phyloP scores from a whole-genome alignment of 331 rosid genomes.

The Quercus lobata region DNA sequence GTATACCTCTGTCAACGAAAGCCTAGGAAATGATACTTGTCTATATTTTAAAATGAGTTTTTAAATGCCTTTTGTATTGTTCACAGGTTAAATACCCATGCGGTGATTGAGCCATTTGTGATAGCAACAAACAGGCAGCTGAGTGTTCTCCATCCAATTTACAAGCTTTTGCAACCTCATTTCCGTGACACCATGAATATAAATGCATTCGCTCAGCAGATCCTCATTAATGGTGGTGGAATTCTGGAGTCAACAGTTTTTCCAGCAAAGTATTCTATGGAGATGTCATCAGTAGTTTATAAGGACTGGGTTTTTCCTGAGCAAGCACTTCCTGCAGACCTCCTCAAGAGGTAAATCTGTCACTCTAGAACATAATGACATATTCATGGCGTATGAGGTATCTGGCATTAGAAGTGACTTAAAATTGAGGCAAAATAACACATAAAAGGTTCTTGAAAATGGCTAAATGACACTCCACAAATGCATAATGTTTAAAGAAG shows the following conservation, averaged over 20 bases:
- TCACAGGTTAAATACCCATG: slow-evolving; percentile 74
- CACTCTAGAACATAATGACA: not conserved
- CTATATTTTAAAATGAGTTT: not conserved
- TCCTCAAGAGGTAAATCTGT: slow-evolving; percentile 59
- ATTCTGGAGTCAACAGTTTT: slow-evolving; percentile 59
- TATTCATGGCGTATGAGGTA: not conserved
- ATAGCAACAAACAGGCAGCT: slow-evolving; percentile 79
- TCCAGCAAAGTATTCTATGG: slow-evolving; percentile 66
- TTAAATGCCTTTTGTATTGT: not conserved
- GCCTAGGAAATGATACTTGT: not conserved
- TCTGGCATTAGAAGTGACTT: not conserved
- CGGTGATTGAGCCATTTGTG: slow-evolving; percentile 70
- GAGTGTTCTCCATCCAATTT: slow-evolving; percentile 74
- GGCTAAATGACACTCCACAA: not conserved
- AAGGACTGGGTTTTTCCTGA: slow-evolving; percentile 71
- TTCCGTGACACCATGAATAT: slow-evolving; percentile 82
- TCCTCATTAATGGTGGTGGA: slow-evolving; percentile 69
- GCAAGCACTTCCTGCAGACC: slow-evolving; percentile 79
- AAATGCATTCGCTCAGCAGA: slow-evolving; percentile 66
- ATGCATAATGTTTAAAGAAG: not conserved
- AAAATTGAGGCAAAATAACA: not conserved
- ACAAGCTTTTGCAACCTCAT: slow-evolving; percentile 74
- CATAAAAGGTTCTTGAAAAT: not conserved
- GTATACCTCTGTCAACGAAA: slow-evolving; percentile 29
- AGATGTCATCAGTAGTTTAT: slow-evolving; percentile 58